Evolutionary conservation across 31 red algal genomes (phyloP).

Genomic region (Pterothamnion heteromorphum): DNA sequence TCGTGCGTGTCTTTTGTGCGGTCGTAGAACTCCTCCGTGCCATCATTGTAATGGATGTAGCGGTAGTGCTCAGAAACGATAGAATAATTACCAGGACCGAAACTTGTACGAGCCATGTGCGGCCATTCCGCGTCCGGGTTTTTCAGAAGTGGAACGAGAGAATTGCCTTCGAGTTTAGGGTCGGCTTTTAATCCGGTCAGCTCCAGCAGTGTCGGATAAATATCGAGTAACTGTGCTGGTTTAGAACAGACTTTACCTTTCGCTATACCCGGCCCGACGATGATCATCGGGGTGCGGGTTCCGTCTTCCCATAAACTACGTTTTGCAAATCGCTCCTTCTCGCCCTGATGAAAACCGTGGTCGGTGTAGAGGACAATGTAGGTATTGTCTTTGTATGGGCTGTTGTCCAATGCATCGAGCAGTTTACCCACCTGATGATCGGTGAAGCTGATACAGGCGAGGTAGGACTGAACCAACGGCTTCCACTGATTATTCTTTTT

Average conservation of each 20-base stretch:
- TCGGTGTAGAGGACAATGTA: background rate
- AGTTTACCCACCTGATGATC: background rate
- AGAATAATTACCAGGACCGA: background rate
- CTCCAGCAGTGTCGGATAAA: background rate
- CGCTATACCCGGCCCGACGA: background rate
- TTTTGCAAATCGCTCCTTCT: background rate
- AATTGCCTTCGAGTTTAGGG: background rate
- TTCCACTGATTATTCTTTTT: background rate
- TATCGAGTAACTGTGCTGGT: background rate
- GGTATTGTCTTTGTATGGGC: background rate
- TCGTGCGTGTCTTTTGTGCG: background rate
- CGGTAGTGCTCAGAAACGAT: background rate
- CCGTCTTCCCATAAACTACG: background rate
- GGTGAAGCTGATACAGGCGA: background rate
- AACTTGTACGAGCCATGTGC: background rate
- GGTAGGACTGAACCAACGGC: background rate
- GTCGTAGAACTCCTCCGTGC: slow-evolving; percentile 3
- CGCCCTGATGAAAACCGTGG: slow-evolving; percentile 2
- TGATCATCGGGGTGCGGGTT: background rate
- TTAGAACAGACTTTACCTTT: background rate
- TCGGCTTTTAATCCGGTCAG: background rate
- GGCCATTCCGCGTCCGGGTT: background rate
- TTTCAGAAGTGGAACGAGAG: background rate
- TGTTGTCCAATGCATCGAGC: background rate
- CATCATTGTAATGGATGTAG: background rate